Evolutionary conservation across 495 filamentous ascomycete species (phyloP), one percentile per base, ranked within the genome.

Genomic region (Margaritispora aquatica): DNA sequence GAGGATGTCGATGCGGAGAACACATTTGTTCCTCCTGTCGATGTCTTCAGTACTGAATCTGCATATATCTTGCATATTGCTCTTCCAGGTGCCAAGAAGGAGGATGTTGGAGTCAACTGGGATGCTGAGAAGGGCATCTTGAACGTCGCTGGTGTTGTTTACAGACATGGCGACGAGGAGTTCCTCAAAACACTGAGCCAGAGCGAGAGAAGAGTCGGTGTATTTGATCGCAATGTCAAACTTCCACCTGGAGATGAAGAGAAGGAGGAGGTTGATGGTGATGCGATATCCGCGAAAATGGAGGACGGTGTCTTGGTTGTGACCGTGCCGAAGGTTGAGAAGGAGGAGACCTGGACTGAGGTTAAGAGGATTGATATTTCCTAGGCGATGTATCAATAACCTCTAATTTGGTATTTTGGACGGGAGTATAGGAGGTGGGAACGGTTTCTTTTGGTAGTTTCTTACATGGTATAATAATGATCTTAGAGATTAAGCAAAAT

Each of bases 91-190:
- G 88, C 86, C 7, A 84, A 84, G 71, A 91, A 89, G 67, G 79
- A 88, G 60, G 88, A 95, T 67, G 75, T 93, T 17, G 86, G 78
- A 50, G 82, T 95, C 34, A 84, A 84, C 69, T 95, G 84, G 74
- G 85, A 92, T 65, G 75, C 80, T 1, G 83, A 89, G 7, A 82
- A 84, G 67, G 77, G 74, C 20, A 76, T 80, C 46, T 69, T 95
- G 44, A 79, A 75, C 55, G 73, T 95, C 51, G 79, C 82, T 0
- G 90, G 90, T 19, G 83, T 92, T 4, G 77, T 90, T 23, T 78
- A 90, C 64, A 77, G 88, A 1, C 84, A 81, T 10, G 87, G 86
- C 1, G 83, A 85, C 60, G 89, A 92, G 68, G 82, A 84, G 55
- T 80, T 90, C 67, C 70, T 92, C 68, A 81, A 83, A 67, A 78